These are phyloP conservation scores for Sordaria brevicollis DNA, from an alignment of 495 filamentous ascomycete species.

Conservation along the genomic window DNA sequence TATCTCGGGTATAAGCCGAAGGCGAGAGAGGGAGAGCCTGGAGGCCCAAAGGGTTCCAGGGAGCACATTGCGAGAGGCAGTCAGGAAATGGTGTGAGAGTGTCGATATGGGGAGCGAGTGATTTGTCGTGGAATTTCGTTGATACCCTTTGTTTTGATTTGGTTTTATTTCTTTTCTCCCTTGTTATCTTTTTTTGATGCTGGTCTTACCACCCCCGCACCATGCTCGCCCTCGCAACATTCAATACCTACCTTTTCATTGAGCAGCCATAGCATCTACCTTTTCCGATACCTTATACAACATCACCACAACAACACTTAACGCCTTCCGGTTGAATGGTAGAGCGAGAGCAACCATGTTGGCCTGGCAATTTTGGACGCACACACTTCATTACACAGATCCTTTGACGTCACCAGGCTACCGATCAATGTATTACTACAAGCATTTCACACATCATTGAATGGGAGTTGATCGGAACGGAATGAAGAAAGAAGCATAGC, in stretches of 20 bases:
- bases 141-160: not conserved
- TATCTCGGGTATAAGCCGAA: slow-evolving; percentile 2
- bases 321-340: not conserved
- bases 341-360: not conserved
- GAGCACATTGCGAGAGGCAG: slow-evolving; percentile 29
- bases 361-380: not conserved
- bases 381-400: not conserved
- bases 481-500: not conserved
- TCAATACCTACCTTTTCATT: not conserved
- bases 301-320: not conserved
- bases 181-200: not conserved
- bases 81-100: slow-evolving; percentile 34
- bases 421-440: not conserved
- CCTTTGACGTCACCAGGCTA: not conserved
- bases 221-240: not conserved
- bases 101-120: slow-evolving; percentile 26
- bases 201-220: not conserved
- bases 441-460: not conserved
- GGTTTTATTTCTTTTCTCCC: too few relatives aligned
- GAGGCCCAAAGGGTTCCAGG: slow-evolving; percentile 7
- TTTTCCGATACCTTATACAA: not conserved
- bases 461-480: not conserved
- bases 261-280: not conserved
- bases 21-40: slow-evolving; percentile 8
- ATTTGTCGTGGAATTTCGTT: not conserved